Base-by-base conservation (phyloP, 2,329 filamentous ascomycete species). In the Curvularia sp. region DNA sequence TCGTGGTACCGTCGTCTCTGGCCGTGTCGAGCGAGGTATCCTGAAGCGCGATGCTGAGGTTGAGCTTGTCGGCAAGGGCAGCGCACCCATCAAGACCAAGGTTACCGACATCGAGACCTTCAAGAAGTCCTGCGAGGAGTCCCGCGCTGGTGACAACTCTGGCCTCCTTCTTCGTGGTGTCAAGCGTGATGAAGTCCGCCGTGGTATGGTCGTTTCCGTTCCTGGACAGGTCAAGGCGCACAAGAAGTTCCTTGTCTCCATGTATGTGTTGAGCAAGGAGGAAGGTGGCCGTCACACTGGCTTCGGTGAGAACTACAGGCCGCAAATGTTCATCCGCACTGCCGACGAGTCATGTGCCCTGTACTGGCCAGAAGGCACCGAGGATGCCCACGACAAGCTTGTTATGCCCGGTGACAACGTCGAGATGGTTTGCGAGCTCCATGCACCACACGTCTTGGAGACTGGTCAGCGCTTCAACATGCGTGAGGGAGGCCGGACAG, bases 81-180 rank as follows among this genome's bases (percentile, higher is more conserved):
- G 82, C 57, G 85, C 88, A 46, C 82, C 92, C 68, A 91, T 98
- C 85, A 97, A 96, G 88, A 98, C 95, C 80, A 98, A 97, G 86
- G 94, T 99, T 67, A 99, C 95, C 75, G 96, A 99, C 77, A 98
- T 99, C 70, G 95, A 99, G 85, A 99, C 94, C 67, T 99, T 99
- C 87, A 97, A 98, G 87, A 99, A 99, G 88, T 96, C 93, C 49
- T 98, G 95, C 81, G 93, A 97, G 58, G 92, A 97, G 82, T 96
- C 94, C 59, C 88, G 91, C 73, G 95, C 95, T 62, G 95, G 95
- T 80, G 95, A 99, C 82, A 99, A 98, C 88, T 97, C 95, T 26
- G 95, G 95, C 76, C 90, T 99, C 38, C 88, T 99, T 54, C 89
- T 99, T 80, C 92, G 95, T 82, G 94, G 95, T 85, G 82, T 99